Conservation (phyloP, 176 grass and related monocot species). For the Phoenix dactylifera region DNA sequence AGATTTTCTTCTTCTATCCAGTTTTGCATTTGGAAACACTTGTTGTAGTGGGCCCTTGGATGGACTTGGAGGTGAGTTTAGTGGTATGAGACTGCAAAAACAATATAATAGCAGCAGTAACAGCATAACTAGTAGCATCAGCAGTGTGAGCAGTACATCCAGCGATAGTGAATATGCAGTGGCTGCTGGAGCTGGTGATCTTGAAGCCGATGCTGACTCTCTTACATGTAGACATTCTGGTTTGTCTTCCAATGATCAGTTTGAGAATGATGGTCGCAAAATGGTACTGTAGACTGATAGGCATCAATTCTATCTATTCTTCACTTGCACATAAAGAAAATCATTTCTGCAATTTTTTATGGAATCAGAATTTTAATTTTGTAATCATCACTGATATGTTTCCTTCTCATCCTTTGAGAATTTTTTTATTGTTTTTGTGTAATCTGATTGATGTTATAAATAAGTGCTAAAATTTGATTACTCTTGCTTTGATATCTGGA, state of each 20-base stretch:
- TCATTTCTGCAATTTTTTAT: too few species aligned
- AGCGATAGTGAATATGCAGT: constrained; percentile 57
- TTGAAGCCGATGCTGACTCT: constrained; percentile 89
- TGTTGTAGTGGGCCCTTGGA: constrained; percentile 44
- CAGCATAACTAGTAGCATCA: constrained; percentile 68
- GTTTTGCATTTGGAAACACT: constrained; percentile 48
- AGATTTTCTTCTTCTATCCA: constrained; percentile 13
- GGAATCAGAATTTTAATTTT: too few species aligned
- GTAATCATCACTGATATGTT: too few species aligned
- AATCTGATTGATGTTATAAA: too few species aligned
- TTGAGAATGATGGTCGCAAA: constrained; percentile 42
- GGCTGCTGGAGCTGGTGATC: constrained; percentile 69
- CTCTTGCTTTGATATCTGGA: too few species aligned
- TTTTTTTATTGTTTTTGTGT: too few species aligned
- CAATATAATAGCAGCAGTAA: constrained; percentile 54
- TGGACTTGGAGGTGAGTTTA: constrained; percentile 64
- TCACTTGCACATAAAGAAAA: too few species aligned
- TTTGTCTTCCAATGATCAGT: constrained; percentile 39
- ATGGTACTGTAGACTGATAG: constrained; percentile 26
- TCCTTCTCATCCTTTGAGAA: too few species aligned
- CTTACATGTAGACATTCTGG: constrained; percentile 53
- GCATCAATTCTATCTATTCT: too few species aligned
- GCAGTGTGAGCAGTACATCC: constrained; percentile 76
- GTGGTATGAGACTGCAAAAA: constrained; percentile 59
- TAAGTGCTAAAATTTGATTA: too few species aligned